Evolutionary conservation across 441 rosid genomes (phyloP).

Genomic region (Gossypium davidsonii): DNA sequence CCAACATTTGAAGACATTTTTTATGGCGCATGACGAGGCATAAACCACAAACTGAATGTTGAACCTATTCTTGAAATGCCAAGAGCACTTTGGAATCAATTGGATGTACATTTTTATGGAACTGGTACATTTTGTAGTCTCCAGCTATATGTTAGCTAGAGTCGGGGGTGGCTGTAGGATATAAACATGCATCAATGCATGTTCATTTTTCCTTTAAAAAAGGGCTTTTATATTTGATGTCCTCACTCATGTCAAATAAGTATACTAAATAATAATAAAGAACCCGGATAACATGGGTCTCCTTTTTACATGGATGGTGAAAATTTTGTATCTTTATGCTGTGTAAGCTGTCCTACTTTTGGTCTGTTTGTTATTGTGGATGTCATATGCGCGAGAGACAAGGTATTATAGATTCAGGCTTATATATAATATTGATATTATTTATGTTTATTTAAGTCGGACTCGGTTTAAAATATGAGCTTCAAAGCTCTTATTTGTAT

Average conservation of each 20-base stretch:
- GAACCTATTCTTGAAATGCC: background rate
- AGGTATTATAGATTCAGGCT: too few species aligned
- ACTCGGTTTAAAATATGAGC: too few species aligned
- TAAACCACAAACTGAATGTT: background rate
- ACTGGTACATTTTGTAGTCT: background rate
- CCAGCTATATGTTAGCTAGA: background rate
- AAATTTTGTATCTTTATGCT: background rate
- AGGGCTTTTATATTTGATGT: background rate
- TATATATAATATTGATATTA: too few species aligned
- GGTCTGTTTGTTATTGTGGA: background rate
- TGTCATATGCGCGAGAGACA: background rate
- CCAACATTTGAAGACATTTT: background rate
- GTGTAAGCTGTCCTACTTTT: background rate
- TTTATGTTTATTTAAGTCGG: too few species aligned
- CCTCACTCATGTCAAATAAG: too few species aligned
- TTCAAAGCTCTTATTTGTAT: too few species aligned
- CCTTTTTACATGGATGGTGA: background rate
- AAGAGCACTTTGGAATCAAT: background rate
- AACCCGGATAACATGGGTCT: background rate
- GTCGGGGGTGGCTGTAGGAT: background rate
- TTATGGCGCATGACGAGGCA: background rate
- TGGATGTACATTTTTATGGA: conserved; percentile 3
- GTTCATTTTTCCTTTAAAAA: too few species aligned
- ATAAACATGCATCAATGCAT: background rate
- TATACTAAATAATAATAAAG: background rate